Base-by-base conservation (phyloP, 306 rosid species). In the Inga leiocalycina region DNA sequence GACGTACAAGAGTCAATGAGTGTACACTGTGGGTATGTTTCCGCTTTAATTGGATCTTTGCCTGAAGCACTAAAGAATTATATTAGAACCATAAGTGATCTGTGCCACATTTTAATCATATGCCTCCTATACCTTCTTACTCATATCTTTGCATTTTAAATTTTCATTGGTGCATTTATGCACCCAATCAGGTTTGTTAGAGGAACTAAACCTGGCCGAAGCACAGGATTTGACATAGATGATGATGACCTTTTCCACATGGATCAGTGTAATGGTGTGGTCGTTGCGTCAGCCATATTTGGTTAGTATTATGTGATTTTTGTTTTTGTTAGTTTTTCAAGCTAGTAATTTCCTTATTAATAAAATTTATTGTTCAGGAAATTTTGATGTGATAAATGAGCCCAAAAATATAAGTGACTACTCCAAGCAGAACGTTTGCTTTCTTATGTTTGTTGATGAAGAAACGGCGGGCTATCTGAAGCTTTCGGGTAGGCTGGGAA, bases 251-350 rank as follows among this genome's bases (percentile, higher is more conserved):
- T 92, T 79, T 80, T 75, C 75, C 88, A 88, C 61, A 92, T 93
- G 98, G 98, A 96, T 77, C 94, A 88, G 81, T 96, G 99, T 83
- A 82, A 32, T 43, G 99, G 99, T 35, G 94, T 96, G 77, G 97
- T 96, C 79, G 99, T 96, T 84, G 98, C 97, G 52, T 96, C 99
- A 35, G 97, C 99, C 82, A 86, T 96, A 84, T 96, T 96, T 87
- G 96, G 99, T 96, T 34, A 37, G 89, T 84, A 74, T 80, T 41
- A 70, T 83, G 39, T 77, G 62, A 27, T 79, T 45, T 74, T 49
- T 52, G 71, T 56, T 22, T 49, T 85, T 66, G 30, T 67, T 59
- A n/a, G 14, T 57, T 44, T 79, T 71, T 54, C 59, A 56, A 76
- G 43, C 80, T 62, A 67, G 57, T 83, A 72, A 44, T 45, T 79